A percentile compares a stretch with the other conserved stretches of the same genome.
Conservation (phyloP, 768 basidiomycete species). For the Strobilomyces confusus region DNA sequence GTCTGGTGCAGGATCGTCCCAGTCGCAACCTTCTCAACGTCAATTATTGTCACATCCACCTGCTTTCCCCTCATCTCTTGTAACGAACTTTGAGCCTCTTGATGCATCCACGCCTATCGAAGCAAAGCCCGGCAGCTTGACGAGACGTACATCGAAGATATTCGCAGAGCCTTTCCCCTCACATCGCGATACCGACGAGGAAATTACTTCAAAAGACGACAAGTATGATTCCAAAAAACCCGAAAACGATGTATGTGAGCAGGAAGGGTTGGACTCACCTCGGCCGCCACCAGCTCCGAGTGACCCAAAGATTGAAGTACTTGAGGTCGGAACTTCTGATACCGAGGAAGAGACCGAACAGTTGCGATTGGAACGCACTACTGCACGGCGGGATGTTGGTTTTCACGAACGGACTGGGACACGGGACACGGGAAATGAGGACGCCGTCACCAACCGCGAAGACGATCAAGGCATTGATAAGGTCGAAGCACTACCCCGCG, state of each 20-base stretch:
- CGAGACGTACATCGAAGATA: conserved; percentile 4
- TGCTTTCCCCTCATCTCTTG: conserved; percentile 16
- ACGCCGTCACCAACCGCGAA: neutral
- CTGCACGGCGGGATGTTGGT: neutral
- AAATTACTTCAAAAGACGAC: neutral
- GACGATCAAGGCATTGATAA: conserved; percentile 6
- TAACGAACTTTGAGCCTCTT: conserved; percentile 19
- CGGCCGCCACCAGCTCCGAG: conserved; percentile 1
- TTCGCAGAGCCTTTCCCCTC: neutral
- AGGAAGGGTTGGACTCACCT: neutral
- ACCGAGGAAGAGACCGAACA: conserved; percentile 11
- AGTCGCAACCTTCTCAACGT: conserved; percentile 30
- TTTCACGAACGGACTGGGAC: neutral
- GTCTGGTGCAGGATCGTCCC: conserved; percentile 38
- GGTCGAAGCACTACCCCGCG: neutral
- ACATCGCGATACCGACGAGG: neutral
- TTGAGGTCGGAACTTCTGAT: conserved; percentile 11
- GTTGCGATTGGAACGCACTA: neutral
- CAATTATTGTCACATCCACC: conserved; percentile 8
- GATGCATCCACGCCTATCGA: conserved; percentile 21
- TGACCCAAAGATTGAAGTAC: conserved; percentile 5
- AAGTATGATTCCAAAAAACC: neutral
- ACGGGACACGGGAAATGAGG: neutral
- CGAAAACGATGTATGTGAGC: neutral
- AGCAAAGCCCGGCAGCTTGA: neutral